Conservation (phyloP, 306 rosid species). For the Gillenia trifoliata region DNA sequence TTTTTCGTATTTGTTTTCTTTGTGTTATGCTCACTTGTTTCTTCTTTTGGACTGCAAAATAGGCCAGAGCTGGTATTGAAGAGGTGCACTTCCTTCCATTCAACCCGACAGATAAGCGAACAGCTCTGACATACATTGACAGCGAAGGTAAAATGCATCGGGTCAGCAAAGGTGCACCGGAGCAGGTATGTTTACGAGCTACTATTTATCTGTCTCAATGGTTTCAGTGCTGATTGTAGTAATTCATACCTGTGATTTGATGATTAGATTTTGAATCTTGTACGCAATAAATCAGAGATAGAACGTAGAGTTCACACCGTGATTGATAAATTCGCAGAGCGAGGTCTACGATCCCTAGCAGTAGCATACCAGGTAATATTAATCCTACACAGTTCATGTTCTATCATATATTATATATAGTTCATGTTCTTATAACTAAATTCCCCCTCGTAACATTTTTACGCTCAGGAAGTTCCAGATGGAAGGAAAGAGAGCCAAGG, state of each 20-base stretch:
- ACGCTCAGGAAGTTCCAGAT: constrained; percentile 70
- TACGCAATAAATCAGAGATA: constrained; percentile 59
- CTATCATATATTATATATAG: neutral
- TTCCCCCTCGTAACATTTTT: neutral
- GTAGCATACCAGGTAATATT: constrained; percentile 69
- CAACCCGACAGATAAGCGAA: constrained; percentile 82
- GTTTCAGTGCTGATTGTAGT: constrained; percentile 10
- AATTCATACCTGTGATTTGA: constrained; percentile 22
- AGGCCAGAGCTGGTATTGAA: constrained; percentile 77
- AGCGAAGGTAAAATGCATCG: constrained; percentile 68
- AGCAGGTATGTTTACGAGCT: constrained; percentile 51
- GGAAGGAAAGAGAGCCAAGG: constrained; percentile 74
- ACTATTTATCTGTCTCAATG: neutral
- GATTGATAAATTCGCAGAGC: constrained; percentile 70
- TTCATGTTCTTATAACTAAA: neutral
- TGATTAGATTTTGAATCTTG: constrained; percentile 73
- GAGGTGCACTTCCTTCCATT: constrained; percentile 88
- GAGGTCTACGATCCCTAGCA: constrained; percentile 85
- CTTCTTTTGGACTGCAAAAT: constrained; percentile 16
- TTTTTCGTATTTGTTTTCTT: neutral
- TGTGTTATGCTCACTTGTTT: constrained; percentile 4
- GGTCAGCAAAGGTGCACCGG: constrained; percentile 90
- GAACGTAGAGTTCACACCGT: constrained; percentile 63
- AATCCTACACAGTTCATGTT: neutral
- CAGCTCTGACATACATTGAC: constrained; percentile 77